phyloP scores from a whole-genome alignment of 1,139 yeast genomes.

The Wickerhamomyces sp. region DNA sequence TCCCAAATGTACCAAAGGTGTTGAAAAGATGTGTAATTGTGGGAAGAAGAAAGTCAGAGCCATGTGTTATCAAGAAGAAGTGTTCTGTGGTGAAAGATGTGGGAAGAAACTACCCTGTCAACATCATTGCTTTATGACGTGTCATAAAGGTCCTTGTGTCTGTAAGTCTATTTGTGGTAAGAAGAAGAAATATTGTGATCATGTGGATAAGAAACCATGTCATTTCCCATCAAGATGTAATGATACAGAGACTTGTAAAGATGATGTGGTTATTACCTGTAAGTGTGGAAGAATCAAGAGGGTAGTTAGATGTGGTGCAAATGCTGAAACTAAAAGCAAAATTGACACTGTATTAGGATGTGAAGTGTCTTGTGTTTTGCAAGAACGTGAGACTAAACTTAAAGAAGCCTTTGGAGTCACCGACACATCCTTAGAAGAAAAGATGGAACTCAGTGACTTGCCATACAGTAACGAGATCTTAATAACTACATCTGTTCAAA shows the following conservation, averaged over 20 bases:
- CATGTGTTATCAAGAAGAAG: conserved; percentile 63
- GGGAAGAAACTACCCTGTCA: conserved; percentile 48
- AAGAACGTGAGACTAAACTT: conserved; percentile 55
- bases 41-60: conserved; percentile 58
- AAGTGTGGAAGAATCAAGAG: conserved; percentile 54
- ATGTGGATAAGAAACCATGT: conserved; percentile 56
- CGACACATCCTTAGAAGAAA: conserved; percentile 15
- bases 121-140: conserved; percentile 61
- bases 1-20: conserved; percentile 72
- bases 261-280: conserved; percentile 48
- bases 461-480: conserved; percentile 27
- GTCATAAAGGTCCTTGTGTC: conserved; percentile 36
- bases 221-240: conserved; percentile 57
- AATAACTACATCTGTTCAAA: conserved; percentile 33
- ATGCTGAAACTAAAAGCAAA: conserved; percentile 24
- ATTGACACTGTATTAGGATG: conserved; percentile 40
- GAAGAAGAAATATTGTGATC: conserved; percentile 51
- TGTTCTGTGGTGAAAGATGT: conserved; percentile 72
- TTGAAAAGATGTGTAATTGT: conserved; percentile 66
- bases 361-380: conserved; percentile 64
- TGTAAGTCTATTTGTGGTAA: conserved; percentile 59
- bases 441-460: conserved; percentile 25
- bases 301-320: conserved; percentile 50
- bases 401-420: conserved; percentile 53
- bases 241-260: conserved; percentile 44